Percentiles rank a stretch among this genome's conserved stretches.
These are phyloP conservation scores for Microcera coccophila DNA, from an alignment of 2,329 filamentous ascomycete species.

Conservation along the genomic window DNA sequence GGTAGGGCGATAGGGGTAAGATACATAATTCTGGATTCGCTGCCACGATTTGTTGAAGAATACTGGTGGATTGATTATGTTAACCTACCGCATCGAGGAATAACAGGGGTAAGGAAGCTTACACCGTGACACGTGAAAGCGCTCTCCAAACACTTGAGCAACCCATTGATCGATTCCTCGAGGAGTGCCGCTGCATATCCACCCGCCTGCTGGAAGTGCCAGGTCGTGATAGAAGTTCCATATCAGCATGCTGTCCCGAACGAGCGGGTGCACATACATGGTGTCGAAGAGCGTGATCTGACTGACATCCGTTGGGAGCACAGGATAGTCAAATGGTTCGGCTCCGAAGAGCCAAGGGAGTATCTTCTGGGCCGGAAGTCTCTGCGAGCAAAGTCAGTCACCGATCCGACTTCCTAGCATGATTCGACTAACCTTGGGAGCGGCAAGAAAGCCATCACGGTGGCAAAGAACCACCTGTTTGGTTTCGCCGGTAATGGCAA, in stretches of 20 bases:
- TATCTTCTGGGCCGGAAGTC: constrained; percentile 10
- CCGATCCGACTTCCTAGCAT: not conserved
- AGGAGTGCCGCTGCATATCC: constrained; percentile 17
- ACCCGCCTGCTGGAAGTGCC: constrained; percentile 20
- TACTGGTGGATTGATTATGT: constrained; percentile 14
- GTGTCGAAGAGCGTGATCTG: constrained; percentile 41
- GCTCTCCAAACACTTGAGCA: constrained; percentile 23
- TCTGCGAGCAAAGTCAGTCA: not conserved
- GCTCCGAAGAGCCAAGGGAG: constrained; percentile 14
- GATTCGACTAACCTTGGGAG: constrained; percentile 10
- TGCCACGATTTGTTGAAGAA: constrained; percentile 35
- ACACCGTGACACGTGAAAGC: constrained; percentile 24
- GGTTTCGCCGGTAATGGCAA: constrained; percentile 39
- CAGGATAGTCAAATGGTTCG: not conserved
- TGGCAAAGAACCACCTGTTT: constrained; percentile 40
- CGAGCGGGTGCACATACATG: constrained; percentile 38
- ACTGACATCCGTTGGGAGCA: constrained; percentile 29
- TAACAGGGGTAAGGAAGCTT: constrained; percentile 6
- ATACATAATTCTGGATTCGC: constrained; percentile 33
- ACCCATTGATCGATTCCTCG: constrained; percentile 21
- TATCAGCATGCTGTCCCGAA: constrained; percentile 32
- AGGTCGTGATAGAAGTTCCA: constrained; percentile 39
- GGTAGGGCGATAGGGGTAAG: constrained; percentile 29
- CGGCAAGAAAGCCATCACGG: constrained; percentile 34
- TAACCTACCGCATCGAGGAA: not conserved